Evolutionary conservation across 164 flowering plant genomes (phyloP).

Genomic region (Dillenia turbinata): DNA sequence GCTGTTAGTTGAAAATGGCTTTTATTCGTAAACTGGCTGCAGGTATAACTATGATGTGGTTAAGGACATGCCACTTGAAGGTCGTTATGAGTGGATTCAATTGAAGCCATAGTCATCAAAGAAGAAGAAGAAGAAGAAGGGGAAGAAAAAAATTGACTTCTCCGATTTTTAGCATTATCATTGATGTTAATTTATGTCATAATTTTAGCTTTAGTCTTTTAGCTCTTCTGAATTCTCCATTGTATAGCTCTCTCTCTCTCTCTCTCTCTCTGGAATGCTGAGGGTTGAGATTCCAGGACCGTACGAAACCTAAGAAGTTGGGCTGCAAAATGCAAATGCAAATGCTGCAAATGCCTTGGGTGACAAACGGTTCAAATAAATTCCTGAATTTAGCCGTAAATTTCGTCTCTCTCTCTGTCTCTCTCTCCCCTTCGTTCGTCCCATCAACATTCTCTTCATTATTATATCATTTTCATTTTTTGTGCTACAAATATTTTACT

Average conservation of each 20-base stretch:
- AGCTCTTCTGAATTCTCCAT: not conserved
- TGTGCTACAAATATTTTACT: no score
- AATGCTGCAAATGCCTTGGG: no score
- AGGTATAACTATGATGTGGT: conserved; percentile 65
- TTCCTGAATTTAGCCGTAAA: conserved; percentile 6
- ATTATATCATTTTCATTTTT: no score
- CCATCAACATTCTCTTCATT: not conserved
- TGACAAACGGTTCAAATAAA: not conserved
- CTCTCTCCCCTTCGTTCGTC: not conserved
- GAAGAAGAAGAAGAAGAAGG: not conserved
- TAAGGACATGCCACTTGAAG: conserved; percentile 56
- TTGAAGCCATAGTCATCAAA: conserved; percentile 24
- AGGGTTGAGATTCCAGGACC: not conserved
- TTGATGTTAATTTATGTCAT: not conserved
- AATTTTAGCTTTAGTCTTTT: not conserved
- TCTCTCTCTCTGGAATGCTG: not conserved
- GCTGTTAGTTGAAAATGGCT: not conserved
- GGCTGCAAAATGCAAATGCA: not conserved
- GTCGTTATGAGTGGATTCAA: conserved; percentile 62
- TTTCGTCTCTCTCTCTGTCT: conserved; percentile 13
- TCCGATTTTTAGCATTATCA: not conserved
- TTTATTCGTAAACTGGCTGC: conserved; percentile 1
- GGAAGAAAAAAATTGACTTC: not conserved
- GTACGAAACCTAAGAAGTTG: conserved; percentile 1
- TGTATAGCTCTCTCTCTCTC: not conserved